Percentiles rank a stretch among this genome's conserved stretches.
These are phyloP conservation scores for Pleurotus sapidus DNA, from an alignment of 768 basidiomycete genomes.

Conservation along the genomic window DNA sequence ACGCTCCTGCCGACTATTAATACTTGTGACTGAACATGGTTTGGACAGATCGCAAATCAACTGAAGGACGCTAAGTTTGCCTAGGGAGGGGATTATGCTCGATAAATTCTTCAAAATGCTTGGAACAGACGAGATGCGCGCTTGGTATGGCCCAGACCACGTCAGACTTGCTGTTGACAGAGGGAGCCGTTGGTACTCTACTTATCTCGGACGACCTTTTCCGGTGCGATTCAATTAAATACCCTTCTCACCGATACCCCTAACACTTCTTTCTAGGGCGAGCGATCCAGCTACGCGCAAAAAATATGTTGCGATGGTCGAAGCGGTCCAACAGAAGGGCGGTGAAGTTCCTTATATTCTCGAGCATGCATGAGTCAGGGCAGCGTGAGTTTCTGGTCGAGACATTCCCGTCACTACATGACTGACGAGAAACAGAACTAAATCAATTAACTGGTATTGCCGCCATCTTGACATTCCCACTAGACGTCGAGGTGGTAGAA, in stretches of 20 bases:
- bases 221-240: conserved; percentile 45
- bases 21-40: not conserved
- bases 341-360: conserved; percentile 95
- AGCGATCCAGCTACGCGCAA: conserved; percentile 77
- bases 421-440: conserved; percentile 57
- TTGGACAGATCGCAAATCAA: conserved; percentile 59
- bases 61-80: conserved; percentile 97
- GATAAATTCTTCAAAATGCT: conserved; percentile 99
- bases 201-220: conserved; percentile 95
- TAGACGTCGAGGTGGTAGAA: conserved; percentile 94
- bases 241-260: not conserved
- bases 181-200: conserved; percentile 90
- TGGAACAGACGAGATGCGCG: conserved; percentile 88
- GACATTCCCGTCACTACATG: not conserved
- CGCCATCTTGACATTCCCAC: conserved; percentile 92
- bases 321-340: conserved; percentile 83
- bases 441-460: conserved; percentile 95
- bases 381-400: conserved; percentile 67
- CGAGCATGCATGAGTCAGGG: conserved; percentile 99
- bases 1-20: not conserved
- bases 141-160: conserved; percentile 98
- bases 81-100: conserved; percentile 85
- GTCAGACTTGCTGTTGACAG: conserved; percentile 89
- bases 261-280: conserved; percentile 46
- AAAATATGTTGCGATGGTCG: conserved; percentile 84